phyloP scores from a whole-genome alignment of 768 basidiomycete genomes.

The Tremella fuciformis region DNA sequence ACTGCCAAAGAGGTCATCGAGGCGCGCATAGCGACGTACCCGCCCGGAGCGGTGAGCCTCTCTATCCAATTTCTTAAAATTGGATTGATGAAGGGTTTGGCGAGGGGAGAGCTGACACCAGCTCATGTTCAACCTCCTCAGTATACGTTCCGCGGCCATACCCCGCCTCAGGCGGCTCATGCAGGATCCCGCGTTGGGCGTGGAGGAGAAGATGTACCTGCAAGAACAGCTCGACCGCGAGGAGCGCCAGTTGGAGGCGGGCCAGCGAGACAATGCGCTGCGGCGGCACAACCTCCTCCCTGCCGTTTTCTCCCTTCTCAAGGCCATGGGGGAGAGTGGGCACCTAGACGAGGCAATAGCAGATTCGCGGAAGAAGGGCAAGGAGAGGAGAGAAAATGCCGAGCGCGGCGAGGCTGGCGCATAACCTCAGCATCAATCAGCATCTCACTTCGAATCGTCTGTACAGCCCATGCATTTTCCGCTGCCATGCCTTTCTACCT shows the following conservation, averaged over 20 bases:
- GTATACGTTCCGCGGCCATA: constrained; percentile 76
- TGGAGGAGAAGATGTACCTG: constrained; percentile 17
- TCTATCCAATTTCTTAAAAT: constrained; percentile 12
- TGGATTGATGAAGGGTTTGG: not conserved
- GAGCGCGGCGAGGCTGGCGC: not conserved
- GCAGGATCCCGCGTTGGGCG: constrained; percentile 44
- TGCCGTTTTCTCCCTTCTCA: constrained; percentile 42
- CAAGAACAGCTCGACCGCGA: constrained; percentile 41
- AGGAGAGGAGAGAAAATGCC: constrained; percentile 25
- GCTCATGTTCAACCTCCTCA: constrained; percentile 90
- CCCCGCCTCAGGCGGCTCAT: constrained; percentile 66
- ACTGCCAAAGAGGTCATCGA: constrained; percentile 83
- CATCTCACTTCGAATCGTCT: no score
- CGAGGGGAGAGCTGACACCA: constrained; percentile 47
- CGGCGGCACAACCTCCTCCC: constrained; percentile 47
- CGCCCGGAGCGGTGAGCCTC: constrained; percentile 71
- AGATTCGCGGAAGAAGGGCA: constrained; percentile 3
- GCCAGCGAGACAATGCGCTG: constrained; percentile 42
- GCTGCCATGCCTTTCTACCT: no score
- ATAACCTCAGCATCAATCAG: not conserved
- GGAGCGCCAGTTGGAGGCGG: constrained; percentile 29
- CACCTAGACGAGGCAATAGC: constrained; percentile 24
- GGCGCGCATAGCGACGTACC: constrained; percentile 83
- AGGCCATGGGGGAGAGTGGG: constrained; percentile 38
- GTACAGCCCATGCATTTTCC: no score